Evolutionary conservation across 768 basidiomycete species (phyloP).

Genomic region (Pholiota conissans): DNA sequence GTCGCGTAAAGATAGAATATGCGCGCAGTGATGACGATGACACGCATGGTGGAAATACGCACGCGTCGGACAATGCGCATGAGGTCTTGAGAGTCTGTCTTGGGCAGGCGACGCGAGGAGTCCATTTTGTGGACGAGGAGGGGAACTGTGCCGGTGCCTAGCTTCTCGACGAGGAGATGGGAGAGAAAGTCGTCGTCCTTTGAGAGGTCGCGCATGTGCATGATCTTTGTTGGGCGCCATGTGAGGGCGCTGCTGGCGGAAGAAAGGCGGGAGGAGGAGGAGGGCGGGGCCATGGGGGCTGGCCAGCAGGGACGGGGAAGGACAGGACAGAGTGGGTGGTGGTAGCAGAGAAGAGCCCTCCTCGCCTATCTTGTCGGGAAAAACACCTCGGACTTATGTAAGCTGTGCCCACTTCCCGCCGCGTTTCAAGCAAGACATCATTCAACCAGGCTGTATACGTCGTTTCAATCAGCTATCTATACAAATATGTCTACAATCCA

Average conservation of each 20-base stretch:
- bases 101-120: conserved; percentile 71
- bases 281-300: conserved; percentile 30
- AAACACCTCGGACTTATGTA: conserved; percentile 27
- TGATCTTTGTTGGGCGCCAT: conserved; percentile 86
- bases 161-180: conserved; percentile 86
- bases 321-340: conserved; percentile 18
- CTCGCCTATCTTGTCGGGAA: conserved; percentile 26
- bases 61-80: conserved; percentile 79
- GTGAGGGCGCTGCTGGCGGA: conserved; percentile 32
- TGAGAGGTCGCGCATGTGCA: conserved; percentile 89
- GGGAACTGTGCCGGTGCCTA: conserved; percentile 79
- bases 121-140: conserved; percentile 92
- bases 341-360: conserved; percentile 20
- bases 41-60: conserved; percentile 25
- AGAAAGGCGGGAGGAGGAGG: conserved; percentile 23
- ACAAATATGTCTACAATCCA: not conserved
- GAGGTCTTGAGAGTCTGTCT: conserved; percentile 67
- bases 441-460: not conserved
- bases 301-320: conserved; percentile 12
- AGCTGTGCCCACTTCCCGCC: conserved; percentile 13
- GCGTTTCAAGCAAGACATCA: conserved; percentile 9
- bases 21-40: conserved; percentile 9
- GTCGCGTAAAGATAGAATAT: conserved; percentile 23
- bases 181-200: conserved; percentile 91
- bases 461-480: conserved; percentile 4